Conservation (phyloP, 1,284 basidiomycete genomes). For the Apiotrichum domesticum region DNA sequence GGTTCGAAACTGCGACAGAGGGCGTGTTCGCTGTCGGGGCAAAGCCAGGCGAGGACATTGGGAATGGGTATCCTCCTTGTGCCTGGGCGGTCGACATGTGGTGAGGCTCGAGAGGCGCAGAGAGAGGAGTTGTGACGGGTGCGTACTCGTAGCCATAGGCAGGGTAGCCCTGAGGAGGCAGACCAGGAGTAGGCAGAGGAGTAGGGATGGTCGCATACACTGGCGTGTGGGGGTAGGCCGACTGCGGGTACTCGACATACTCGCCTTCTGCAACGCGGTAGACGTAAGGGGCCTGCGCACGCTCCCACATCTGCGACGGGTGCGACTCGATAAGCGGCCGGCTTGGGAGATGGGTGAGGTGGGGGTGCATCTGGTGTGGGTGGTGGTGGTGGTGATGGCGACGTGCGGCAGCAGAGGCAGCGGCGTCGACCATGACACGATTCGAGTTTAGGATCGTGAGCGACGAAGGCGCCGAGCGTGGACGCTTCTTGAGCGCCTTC, state of each 20-base stretch:
- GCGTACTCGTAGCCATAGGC: conserved; percentile 1
- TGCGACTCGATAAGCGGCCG: background rate
- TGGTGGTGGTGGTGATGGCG: background rate
- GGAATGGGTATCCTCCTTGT: background rate
- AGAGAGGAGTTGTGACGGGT: background rate
- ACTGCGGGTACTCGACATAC: background rate
- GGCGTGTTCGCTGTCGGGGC: background rate
- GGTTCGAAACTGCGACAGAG: background rate
- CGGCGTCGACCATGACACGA: conserved; percentile 7
- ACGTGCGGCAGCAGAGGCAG: conserved; percentile 1
- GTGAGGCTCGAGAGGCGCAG: background rate
- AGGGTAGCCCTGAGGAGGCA: background rate
- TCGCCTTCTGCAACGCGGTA: background rate
- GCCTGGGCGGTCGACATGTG: background rate
- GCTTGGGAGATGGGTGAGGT: background rate
- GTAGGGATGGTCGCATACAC: background rate
- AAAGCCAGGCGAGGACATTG: background rate
- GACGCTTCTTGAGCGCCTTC: conserved; percentile 7
- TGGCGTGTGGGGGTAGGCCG: background rate
- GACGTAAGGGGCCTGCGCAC: background rate
- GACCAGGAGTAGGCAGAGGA: background rate
- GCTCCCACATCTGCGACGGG: background rate
- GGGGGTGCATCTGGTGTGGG: conserved; percentile 2
- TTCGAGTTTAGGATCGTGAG: conserved; percentile 4
- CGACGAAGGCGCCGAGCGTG: conserved; percentile 2